Base-by-base conservation (phyloP, 169 alveolate species). In the Fabrea salina region DNA sequence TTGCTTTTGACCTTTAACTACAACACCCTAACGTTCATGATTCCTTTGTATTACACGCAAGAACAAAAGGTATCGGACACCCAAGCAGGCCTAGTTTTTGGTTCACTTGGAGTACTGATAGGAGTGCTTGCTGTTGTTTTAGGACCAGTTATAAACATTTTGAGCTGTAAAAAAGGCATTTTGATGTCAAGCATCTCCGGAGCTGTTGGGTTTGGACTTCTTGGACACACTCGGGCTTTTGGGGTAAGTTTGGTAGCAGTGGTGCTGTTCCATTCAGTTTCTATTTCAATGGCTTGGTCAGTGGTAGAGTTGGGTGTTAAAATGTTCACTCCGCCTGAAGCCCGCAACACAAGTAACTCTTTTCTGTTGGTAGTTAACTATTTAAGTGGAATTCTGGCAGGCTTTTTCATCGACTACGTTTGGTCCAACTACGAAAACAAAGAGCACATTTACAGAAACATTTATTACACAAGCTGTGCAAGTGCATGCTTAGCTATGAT, bases 21-120 rank as follows among this genome's bases (percentile, higher is more conserved):
- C 30, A 39, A 64, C 30, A 37, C 30, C 66, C 19, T 64, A 4
- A 64, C 54, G 1, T 16, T 41, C 16, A 16, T 64, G 32, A 37
- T 70, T 8, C 67, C 66, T 25, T 19, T 70, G 25, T 70, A 70
- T 49, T 70, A 22, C 41, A 30, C 67, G 19, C 33, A 19, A 4
- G 39, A 19, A 70, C 27, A 27, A 13, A 66, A 66, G 11, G 39
- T 50, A 19, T 70, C 79, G 1, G 79, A 70, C 39, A 27, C 37
- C 1, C 50, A 50, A 5, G 61, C 79, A 4, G 79, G 79, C 22
- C 25, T 44, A 13, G 25, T 70, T 37, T 70, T 70, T 27, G 79
- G 79, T 22, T 35, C 22, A 27, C 25, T 47, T 19, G 79, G 79
- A 13, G 22, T 49, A 25, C 27, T 49, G 22, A 25, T 50, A 35